These are phyloP conservation scores for Leptographium procerum DNA, from an alignment of 2,329 filamentous ascomycete species.

Conservation along the genomic window DNA sequence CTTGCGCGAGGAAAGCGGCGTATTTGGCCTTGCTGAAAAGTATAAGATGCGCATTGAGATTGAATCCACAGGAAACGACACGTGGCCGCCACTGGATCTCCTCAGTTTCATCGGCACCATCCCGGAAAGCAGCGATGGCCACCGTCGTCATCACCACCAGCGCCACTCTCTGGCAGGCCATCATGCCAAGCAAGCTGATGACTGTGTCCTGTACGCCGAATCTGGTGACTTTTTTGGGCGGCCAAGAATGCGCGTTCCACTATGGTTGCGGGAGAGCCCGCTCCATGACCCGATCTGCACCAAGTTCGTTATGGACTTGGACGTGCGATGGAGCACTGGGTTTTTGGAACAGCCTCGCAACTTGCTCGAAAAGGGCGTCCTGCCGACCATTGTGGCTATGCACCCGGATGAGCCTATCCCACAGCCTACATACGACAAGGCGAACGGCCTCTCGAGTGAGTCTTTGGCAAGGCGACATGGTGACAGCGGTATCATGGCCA, in stretches of 20 bases:
- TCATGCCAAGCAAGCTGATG: slow-evolving; percentile 5
- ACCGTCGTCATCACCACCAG: slow-evolving; percentile 18
- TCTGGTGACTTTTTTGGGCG: slow-evolving; percentile 30
- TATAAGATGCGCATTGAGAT: slow-evolving; percentile 42
- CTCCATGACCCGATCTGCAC: slow-evolving; percentile 21
- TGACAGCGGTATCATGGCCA: background rate
- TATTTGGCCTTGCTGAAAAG: slow-evolving; percentile 35
- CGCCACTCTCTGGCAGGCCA: background rate
- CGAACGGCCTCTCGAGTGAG: slow-evolving; percentile 6
- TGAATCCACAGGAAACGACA: slow-evolving; percentile 34
- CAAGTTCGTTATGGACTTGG: slow-evolving; percentile 36
- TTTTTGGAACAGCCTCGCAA: slow-evolving; percentile 21
- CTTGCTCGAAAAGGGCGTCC: slow-evolving; percentile 28
- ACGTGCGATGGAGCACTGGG: slow-evolving; percentile 34
- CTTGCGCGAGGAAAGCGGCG: slow-evolving; percentile 33
- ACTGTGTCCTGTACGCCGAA: slow-evolving; percentile 25
- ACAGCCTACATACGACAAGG: background rate
- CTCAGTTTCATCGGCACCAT: slow-evolving; percentile 11
- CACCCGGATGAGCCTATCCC: slow-evolving; percentile 22
- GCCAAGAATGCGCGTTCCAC: slow-evolving; percentile 18
- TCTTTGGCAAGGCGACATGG: background rate
- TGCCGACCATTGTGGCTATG: slow-evolving; percentile 31
- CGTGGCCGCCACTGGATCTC: slow-evolving; percentile 41
- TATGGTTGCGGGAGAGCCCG: slow-evolving; percentile 24
- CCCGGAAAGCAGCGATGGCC: background rate